Percentiles rank a stretch among this genome's conserved stretches.
These are phyloP conservation scores for Quercus wislizeni DNA, from an alignment of 306 rosid species.

Conservation along the genomic window DNA sequence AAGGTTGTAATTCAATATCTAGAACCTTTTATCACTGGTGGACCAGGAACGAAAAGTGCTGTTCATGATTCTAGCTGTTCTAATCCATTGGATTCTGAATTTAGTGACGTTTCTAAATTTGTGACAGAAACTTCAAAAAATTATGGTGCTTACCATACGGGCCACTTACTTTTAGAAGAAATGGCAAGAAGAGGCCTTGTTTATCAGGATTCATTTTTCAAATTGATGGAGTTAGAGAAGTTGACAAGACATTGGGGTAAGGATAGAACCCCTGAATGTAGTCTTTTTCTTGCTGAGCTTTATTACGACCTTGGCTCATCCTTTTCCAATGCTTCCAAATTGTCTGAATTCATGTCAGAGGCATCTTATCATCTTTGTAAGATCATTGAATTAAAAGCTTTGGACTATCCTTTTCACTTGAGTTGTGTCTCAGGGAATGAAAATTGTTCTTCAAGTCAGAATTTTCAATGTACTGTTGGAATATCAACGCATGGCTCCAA, in stretches of 20 bases:
- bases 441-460: slow-evolving; percentile 29
- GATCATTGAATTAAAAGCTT: slow-evolving; percentile 83
- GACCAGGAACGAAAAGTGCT: slow-evolving; percentile 38
- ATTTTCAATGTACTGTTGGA: slow-evolving; percentile 37
- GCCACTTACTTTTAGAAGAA: slow-evolving; percentile 77
- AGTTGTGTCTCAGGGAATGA: slow-evolving; percentile 35
- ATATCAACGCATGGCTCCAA: slow-evolving; percentile 29
- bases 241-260: slow-evolving; percentile 90
- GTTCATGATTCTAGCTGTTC: slow-evolving; percentile 31
- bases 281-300: slow-evolving; percentile 82
- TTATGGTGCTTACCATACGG: slow-evolving; percentile 83
- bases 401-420: slow-evolving; percentile 61
- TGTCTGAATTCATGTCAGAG: slow-evolving; percentile 66
- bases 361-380: slow-evolving; percentile 89
- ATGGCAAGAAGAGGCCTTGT: slow-evolving; percentile 55
- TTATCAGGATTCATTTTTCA: slow-evolving; percentile 64
- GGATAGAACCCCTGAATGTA: slow-evolving; percentile 78
- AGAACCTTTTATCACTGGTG: slow-evolving; percentile 69
- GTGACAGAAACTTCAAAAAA: slow-evolving; percentile 60
- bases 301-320: slow-evolving; percentile 76
- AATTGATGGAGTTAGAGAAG: slow-evolving; percentile 88
- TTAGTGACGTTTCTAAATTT: slow-evolving; percentile 59
- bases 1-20: slow-evolving; percentile 71
- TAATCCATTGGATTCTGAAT: slow-evolving; percentile 54
- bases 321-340: slow-evolving; percentile 56